phyloP scores from a whole-genome alignment of 1,284 basidiomycete genomes.

The Trichosporon sp. region DNA sequence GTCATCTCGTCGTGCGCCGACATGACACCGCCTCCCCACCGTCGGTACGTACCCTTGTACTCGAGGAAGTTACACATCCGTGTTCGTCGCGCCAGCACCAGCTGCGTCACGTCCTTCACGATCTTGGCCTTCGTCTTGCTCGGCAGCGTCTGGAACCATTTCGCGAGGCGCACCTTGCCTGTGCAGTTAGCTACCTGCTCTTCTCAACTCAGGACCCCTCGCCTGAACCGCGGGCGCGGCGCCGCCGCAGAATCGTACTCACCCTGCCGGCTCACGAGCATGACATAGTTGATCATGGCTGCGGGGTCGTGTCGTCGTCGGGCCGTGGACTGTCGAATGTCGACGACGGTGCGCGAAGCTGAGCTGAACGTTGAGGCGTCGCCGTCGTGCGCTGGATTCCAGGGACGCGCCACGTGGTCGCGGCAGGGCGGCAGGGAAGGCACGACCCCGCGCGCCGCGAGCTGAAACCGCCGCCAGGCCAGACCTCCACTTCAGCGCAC shows the following conservation, averaged over 20 bases:
- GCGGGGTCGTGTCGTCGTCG: neutral
- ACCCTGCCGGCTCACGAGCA: slow-evolving; percentile 92
- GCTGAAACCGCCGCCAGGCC: neutral
- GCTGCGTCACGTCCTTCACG: slow-evolving; percentile 98
- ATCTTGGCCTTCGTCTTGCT: slow-evolving; percentile 96
- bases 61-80: slow-evolving; percentile 99
- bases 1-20: neutral
- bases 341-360: neutral
- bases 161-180: slow-evolving; percentile 97
- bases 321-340: neutral
- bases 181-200: slow-evolving; percentile 13
- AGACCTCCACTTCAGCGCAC: slow-evolving; percentile 1
- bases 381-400: slow-evolving; percentile 1
- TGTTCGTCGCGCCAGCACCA: slow-evolving; percentile 90
- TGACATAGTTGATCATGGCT: slow-evolving; percentile 75
- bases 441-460: neutral
- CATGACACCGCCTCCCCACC: neutral
- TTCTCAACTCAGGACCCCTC: neutral
- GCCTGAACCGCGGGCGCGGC: neutral
- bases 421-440: neutral
- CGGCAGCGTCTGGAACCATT: slow-evolving; percentile 97
- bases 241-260: slow-evolving; percentile 31
- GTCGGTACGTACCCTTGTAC: slow-evolving; percentile 79
- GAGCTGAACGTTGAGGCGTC: neutral
- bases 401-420: neutral